A percentile compares a stretch with the other conserved stretches of the same genome.
phyloP scores from a whole-genome alignment of 2,329 filamentous ascomycete species.

The Colletotrichum orchidophilum region DNA sequence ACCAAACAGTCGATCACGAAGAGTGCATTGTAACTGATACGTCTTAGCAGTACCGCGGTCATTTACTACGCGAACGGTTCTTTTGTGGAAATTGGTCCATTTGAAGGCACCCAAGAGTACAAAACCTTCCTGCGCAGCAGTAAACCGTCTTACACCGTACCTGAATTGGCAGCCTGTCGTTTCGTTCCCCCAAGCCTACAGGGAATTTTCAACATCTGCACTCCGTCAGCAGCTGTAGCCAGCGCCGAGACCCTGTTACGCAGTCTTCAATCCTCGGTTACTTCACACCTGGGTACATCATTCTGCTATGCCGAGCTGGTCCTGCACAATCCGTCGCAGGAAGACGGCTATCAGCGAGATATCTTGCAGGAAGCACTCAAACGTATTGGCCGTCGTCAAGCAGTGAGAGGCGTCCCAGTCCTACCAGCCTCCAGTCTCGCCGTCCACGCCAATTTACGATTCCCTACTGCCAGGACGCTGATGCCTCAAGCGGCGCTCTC shows the following conservation, averaged over 20 bases:
- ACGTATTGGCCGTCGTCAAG: not conserved
- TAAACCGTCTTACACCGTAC: not conserved
- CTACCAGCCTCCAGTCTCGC: not conserved
- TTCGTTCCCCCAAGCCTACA: not conserved
- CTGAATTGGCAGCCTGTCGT: not conserved
- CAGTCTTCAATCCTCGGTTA: not conserved
- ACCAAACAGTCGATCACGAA: no score
- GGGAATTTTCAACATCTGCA: not conserved
- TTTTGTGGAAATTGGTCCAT: not conserved
- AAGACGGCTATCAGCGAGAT: not conserved
- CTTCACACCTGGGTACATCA: not conserved
- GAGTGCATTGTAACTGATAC: not conserved
- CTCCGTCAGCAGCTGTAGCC: not conserved
- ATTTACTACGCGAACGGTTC: constrained; percentile 12
- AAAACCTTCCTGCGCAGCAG: constrained; percentile 11
- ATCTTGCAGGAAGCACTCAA: not conserved
- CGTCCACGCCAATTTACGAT: not conserved
- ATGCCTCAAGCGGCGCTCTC: not conserved
- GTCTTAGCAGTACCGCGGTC: not conserved
- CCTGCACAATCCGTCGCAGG: not conserved
- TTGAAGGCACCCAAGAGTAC: constrained; percentile 7
- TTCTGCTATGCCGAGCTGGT: constrained; percentile 5
- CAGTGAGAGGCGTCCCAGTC: not conserved
- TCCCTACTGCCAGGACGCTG: not conserved
- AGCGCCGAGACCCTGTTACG: not conserved